Percentiles rank a stretch among this genome's conserved stretches.
phyloP scores from a whole-genome alignment of 2,329 filamentous ascomycete species.

The Pyrenophora tritici-repentis region DNA sequence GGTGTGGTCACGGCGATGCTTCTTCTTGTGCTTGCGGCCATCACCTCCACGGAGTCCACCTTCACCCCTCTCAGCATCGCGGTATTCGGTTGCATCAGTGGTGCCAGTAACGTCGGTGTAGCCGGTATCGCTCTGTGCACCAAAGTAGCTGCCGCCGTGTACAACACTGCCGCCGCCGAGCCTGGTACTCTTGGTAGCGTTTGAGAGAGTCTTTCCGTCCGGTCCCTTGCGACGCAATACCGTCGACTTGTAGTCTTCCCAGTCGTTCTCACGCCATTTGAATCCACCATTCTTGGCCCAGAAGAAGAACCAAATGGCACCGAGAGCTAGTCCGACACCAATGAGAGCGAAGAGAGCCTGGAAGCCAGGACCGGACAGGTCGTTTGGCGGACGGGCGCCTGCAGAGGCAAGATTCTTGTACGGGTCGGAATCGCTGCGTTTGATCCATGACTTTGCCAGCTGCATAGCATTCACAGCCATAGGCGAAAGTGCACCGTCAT shows the following conservation, averaged over 20 bases:
- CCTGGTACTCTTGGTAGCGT: constrained; percentile 79
- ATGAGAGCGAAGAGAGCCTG: constrained; percentile 87
- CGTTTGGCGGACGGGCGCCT: constrained; percentile 44
- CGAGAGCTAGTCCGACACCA: constrained; percentile 74
- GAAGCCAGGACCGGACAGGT: constrained; percentile 63
- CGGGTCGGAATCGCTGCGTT: constrained; percentile 23
- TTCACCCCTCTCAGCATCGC: constrained; percentile 50
- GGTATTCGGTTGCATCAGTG: constrained; percentile 50
- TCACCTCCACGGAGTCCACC: constrained; percentile 49
- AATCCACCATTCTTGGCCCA: constrained; percentile 97
- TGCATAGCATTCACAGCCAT: constrained; percentile 37
- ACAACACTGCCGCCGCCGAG: constrained; percentile 85
- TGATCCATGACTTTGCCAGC: constrained; percentile 37
- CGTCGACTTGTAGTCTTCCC: constrained; percentile 98
- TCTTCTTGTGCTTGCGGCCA: constrained; percentile 50
- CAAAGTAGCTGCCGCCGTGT: constrained; percentile 62
- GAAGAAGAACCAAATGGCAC: constrained; percentile 92
- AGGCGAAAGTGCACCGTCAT: constrained; percentile 32
- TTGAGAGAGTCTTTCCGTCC: constrained; percentile 82
- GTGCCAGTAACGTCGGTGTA: constrained; percentile 54
- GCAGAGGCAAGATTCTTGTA: constrained; percentile 33
- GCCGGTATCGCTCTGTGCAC: constrained; percentile 45
- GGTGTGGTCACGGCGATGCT: constrained; percentile 59
- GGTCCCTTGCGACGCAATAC: constrained; percentile 87
- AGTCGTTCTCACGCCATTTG: constrained; percentile 81